These are phyloP conservation scores for Phoma herbarum DNA, from an alignment of 2,329 filamentous ascomycete genomes.

Conservation along the genomic window DNA sequence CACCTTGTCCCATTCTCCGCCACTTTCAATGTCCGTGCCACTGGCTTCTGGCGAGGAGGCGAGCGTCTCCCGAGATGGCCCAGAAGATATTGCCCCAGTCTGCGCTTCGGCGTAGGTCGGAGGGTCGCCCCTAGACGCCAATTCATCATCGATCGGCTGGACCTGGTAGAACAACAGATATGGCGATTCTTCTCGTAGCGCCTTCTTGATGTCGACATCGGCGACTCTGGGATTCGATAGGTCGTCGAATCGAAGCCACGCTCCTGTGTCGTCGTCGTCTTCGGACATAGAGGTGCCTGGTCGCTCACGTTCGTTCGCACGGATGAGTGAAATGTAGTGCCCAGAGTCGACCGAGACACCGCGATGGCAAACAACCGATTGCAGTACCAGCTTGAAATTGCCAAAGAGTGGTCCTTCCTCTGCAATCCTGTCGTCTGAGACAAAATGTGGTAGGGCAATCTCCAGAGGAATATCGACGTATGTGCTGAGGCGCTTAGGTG, in stretches of 20 bases:
- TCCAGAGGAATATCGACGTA: constrained; percentile 92
- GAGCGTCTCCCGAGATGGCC: constrained; percentile 45
- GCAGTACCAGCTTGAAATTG: constrained; percentile 93
- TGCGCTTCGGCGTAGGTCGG: constrained; percentile 54
- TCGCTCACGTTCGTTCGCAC: constrained; percentile 64
- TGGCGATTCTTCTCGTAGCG: constrained; percentile 85
- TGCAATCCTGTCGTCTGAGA: constrained; percentile 77
- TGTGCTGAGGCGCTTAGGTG: constrained; percentile 76
- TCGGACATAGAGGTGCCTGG: constrained; percentile 56
- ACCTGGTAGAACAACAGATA: constrained; percentile 97
- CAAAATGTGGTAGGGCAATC: constrained; percentile 84
- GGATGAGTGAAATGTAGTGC: constrained; percentile 87
- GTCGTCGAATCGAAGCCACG: constrained; percentile 93
- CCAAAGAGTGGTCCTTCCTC: constrained; percentile 74
- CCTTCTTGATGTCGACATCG: constrained; percentile 78
- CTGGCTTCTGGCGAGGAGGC: constrained; percentile 20
- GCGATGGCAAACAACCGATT: constrained; percentile 91
- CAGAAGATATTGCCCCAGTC: constrained; percentile 29
- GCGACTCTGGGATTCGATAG: constrained; percentile 76
- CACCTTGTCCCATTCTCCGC: constrained; percentile 38
- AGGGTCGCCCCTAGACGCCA: constrained; percentile 49
- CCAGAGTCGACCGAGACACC: constrained; percentile 86
- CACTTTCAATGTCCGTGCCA: constrained; percentile 24
- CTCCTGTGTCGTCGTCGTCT: constrained; percentile 52
- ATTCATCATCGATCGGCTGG: constrained; percentile 80